Base-by-base conservation (phyloP, 345 rosid genomes). In the Heritiera littoralis region DNA sequence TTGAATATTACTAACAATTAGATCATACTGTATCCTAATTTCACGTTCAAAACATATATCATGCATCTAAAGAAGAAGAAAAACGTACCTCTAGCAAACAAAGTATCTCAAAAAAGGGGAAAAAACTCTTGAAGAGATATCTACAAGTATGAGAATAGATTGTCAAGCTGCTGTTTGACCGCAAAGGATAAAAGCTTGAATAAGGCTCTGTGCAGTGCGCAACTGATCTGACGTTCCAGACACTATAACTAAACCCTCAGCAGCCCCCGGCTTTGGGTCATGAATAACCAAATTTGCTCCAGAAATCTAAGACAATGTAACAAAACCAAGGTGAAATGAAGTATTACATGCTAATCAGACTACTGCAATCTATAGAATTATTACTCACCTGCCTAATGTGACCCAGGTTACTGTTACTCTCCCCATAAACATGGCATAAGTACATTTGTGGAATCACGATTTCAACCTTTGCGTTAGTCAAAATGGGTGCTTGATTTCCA, bases 201-300 rank as follows among this genome's bases (percentile, higher is more conserved):
- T 84, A 52, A 92, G 92, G 83, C 88, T 89, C 74, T 93, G 92
- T 6, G 97, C 95, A 75, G 89, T 88, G 9, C 83, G 91, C 71
- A 86, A 85, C 85, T 93, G 92, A 80, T 91, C 89, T 1, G 89
- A 74, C 63, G 91, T 83, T 35, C 95, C 97, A 2, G 93, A 85
- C 76, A 93, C 86, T 30, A 86, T 86, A 41, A 90, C 90, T 38
- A 88, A 46, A 48, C 90, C 93, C 74, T 91, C 97, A 14, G 89
- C 66, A 32, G 88, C 85, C 72, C 95, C 95, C 43, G 56, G 87
- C 87, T 43, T 43, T 43, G 45, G 18, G 60, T 91, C 97, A 79
- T 88, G 89, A 72, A 93, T 82, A n/a, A 84, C 84, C 68, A 93
- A 90, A 76, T 84, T 90, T 41, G 95, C 97, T 73, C 92, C 92